phyloP scores from a whole-genome alignment of 768 basidiomycete species.

The Boletus speciosus region DNA sequence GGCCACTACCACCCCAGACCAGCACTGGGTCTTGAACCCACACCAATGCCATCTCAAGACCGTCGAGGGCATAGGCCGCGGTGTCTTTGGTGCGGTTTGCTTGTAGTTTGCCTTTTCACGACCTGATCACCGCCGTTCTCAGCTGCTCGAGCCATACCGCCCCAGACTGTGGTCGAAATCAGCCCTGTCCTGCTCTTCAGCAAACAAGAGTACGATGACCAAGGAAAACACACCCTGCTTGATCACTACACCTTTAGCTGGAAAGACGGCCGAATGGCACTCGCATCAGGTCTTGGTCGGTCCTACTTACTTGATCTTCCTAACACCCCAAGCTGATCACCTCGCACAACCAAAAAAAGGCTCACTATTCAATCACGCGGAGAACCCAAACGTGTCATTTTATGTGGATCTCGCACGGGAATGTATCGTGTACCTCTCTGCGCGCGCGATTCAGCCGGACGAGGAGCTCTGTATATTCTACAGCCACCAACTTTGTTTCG shows the following conservation, averaged over 20 bases:
- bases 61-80: conserved; percentile 51
- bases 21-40: conserved; percentile 36
- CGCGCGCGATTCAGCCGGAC: conserved; percentile 46
- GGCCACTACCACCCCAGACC: conserved; percentile 1
- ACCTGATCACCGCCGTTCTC: conserved; percentile 26
- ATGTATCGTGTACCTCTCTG: conserved; percentile 61
- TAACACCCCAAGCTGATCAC: neutral
- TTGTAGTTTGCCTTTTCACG: neutral
- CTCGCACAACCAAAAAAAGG: conserved; percentile 40
- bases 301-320: neutral
- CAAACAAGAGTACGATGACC: conserved; percentile 62
- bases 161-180: conserved; percentile 70
- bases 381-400: conserved; percentile 68
- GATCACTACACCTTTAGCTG: conserved; percentile 79
- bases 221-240: conserved; percentile 61
- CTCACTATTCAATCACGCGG: conserved; percentile 79
- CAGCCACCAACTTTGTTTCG: conserved; percentile 64
- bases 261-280: conserved; percentile 69
- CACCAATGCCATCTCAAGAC: conserved; percentile 47
- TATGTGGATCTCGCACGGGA: conserved; percentile 48
- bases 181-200: conserved; percentile 81
- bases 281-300: conserved; percentile 74
- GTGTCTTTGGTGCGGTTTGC: conserved; percentile 53
- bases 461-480: conserved; percentile 84
- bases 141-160: conserved; percentile 34